phyloP scores from a whole-genome alignment of 1,139 yeast species.

The Nakaseomyces glabratus region DNA sequence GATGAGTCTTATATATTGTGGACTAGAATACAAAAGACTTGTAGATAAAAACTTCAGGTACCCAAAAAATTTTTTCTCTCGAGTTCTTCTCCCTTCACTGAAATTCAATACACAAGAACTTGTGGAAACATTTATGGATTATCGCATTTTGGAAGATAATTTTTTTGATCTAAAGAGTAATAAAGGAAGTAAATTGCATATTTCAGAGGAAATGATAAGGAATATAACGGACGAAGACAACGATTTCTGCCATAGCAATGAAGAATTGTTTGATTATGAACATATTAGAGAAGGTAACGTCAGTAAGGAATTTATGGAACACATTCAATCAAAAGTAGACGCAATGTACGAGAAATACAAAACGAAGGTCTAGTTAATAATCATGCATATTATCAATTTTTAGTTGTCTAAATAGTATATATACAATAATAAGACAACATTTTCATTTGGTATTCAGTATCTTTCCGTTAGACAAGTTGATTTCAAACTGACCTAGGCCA shows the following conservation, averaged over 20 bases:
- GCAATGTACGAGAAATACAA: slow-evolving; percentile 16
- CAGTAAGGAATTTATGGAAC: slow-evolving; percentile 24
- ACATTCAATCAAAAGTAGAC: slow-evolving; percentile 22
- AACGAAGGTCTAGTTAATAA: too few relatives aligned
- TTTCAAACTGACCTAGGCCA: too few relatives aligned
- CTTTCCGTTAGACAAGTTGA: too few relatives aligned
- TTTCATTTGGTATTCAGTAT: too few relatives aligned
- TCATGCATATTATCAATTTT: too few relatives aligned
- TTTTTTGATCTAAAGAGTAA: slow-evolving; percentile 31
- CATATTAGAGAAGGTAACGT: slow-evolving; percentile 26
- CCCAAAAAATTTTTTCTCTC: slow-evolving; percentile 27
- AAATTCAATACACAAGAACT: slow-evolving; percentile 18
- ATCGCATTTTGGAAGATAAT: slow-evolving; percentile 27
- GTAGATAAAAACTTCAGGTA: slow-evolving; percentile 23
- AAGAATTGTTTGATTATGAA: slow-evolving; percentile 19
- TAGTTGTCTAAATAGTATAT: too few relatives aligned
- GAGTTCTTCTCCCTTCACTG: slow-evolving; percentile 23
- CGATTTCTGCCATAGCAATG: slow-evolving; percentile 7
- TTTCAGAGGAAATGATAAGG: slow-evolving; percentile 20
- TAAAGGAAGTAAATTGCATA: slow-evolving; percentile 27
- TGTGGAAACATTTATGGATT: slow-evolving; percentile 24
- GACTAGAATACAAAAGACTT: slow-evolving; percentile 24
- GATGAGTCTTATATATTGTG: slow-evolving; percentile 27
- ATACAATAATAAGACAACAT: too few relatives aligned
- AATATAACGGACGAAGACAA: slow-evolving; percentile 22